Conservation (phyloP, 768 basidiomycete genomes). For the Amyloporia xantha region DNA sequence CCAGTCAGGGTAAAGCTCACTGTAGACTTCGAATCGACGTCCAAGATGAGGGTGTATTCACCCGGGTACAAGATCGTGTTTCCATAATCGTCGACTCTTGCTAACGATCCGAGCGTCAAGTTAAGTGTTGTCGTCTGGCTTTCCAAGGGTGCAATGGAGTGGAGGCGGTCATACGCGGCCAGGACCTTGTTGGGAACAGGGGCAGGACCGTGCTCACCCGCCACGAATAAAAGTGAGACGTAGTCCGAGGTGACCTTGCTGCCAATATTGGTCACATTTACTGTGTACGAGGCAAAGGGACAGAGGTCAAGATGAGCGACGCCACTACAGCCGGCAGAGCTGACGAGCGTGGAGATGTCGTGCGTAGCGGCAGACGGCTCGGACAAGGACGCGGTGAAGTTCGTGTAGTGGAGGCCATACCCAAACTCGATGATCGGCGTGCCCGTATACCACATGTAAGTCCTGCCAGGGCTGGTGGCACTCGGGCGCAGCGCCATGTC, state of each 20-base stretch:
- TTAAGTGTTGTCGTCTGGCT: constrained; percentile 29
- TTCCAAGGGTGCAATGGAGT: constrained; percentile 24
- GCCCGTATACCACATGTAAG: constrained; percentile 52
- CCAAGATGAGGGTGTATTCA: constrained; percentile 35
- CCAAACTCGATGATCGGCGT: constrained; percentile 49
- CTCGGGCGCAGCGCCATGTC: constrained; percentile 51
- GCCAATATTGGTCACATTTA: constrained; percentile 44
- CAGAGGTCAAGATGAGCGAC: constrained; percentile 34
- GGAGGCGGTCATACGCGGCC: constrained; percentile 41
- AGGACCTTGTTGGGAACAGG: constrained; percentile 49
- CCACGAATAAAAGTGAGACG: constrained; percentile 46
- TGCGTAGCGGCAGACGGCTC: constrained; percentile 28
- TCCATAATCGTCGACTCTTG: constrained; percentile 40
- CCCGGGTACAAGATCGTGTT: constrained; percentile 41
- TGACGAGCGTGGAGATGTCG: constrained; percentile 35
- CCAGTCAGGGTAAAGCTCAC: constrained; percentile 37
- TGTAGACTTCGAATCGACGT: constrained; percentile 34
- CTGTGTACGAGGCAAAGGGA: constrained; percentile 41
- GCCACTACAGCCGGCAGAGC: constrained; percentile 11
- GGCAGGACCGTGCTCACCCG: constrained; percentile 39
- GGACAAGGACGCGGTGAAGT: constrained; percentile 25
- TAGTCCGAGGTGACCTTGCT: constrained; percentile 45
- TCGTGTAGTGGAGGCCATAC: constrained; percentile 48
- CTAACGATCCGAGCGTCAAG: constrained; percentile 43
- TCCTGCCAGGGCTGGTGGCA: constrained; percentile 43